Conservation (phyloP, 2,329 filamentous ascomycete genomes). For the Pseudopyrenochaeta lycopersici region DNA sequence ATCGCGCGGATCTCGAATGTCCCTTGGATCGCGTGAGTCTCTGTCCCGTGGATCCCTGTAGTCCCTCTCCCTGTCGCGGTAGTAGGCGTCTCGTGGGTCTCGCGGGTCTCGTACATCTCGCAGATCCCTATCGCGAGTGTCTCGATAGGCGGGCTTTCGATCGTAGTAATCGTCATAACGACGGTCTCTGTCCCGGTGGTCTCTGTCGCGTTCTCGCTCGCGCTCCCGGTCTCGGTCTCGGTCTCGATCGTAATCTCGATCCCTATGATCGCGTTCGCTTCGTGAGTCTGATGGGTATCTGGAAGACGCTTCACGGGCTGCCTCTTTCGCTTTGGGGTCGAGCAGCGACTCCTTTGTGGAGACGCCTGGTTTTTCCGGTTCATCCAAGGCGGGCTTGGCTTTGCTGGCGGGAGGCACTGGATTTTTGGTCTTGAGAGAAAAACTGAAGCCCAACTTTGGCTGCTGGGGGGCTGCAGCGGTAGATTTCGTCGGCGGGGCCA, state of each 20-base stretch:
- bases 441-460: slow-evolving; percentile 73
- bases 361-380: slow-evolving; percentile 44
- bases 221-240: slow-evolving; percentile 48
- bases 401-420: slow-evolving; percentile 63
- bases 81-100: slow-evolving; percentile 23
- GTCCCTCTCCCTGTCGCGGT: slow-evolving; percentile 20
- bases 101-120: slow-evolving; percentile 33
- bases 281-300: slow-evolving; percentile 32
- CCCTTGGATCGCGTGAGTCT: slow-evolving; percentile 24
- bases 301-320: slow-evolving; percentile 36
- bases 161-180: slow-evolving; percentile 38
- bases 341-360: slow-evolving; percentile 50
- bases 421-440: slow-evolving; percentile 83
- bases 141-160: slow-evolving; percentile 37
- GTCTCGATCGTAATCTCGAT: slow-evolving; percentile 32
- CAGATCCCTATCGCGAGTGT: slow-evolving; percentile 26
- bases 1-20: slow-evolving; percentile 24
- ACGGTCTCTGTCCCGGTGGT: slow-evolving; percentile 54
- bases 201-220: slow-evolving; percentile 51
- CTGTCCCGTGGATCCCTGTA: slow-evolving; percentile 31
- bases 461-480: slow-evolving; percentile 62
- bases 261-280: slow-evolving; percentile 29
- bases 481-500: slow-evolving; percentile 63
- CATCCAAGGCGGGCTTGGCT: slow-evolving; percentile 59
- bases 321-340: slow-evolving; percentile 49